These are phyloP conservation scores for Closterium sp. DNA, from an alignment of 139 green algal species.

Conservation along the genomic window DNA sequence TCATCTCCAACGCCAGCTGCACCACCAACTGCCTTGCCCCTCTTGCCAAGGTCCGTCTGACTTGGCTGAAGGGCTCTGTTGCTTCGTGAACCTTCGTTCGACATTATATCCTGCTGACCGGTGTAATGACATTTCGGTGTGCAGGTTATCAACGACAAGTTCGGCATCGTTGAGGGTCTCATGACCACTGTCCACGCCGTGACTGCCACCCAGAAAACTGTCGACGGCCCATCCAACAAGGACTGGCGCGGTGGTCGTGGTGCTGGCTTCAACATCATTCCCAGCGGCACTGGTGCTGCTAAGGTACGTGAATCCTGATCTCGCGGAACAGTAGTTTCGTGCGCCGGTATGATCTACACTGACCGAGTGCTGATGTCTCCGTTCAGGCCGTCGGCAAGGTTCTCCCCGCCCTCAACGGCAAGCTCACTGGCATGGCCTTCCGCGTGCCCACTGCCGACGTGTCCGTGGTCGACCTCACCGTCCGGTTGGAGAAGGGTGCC, in stretches of 20 bases:
- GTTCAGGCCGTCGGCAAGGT: conserved; percentile 71
- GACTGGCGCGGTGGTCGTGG: conserved; percentile 93
- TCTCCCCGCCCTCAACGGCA: conserved; percentile 93
- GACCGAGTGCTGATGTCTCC: neutral
- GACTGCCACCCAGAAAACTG: conserved; percentile 97
- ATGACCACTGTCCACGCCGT: conserved; percentile 96
- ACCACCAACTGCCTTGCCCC: conserved; percentile 70
- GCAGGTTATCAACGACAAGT: conserved; percentile 77
- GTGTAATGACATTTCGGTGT: conserved; percentile 47
- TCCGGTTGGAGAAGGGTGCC: conserved; percentile 80
- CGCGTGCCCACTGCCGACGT: conserved; percentile 93
- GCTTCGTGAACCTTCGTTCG: neutral
- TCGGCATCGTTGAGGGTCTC: conserved; percentile 67
- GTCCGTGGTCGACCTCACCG: conserved; percentile 94
- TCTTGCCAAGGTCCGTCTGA: conserved; percentile 66
- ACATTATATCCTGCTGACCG: neutral
- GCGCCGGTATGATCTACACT: neutral
- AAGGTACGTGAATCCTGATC: conserved; percentile 65
- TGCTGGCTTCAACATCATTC: conserved; percentile 95
- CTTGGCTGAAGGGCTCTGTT: neutral
- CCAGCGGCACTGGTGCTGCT: conserved; percentile 91
- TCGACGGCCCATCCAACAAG: conserved; percentile 94
- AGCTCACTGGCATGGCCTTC: conserved; percentile 99
- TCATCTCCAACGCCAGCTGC: conserved; percentile 65
- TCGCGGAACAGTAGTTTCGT: neutral